Percentiles rank a stretch among this genome's conserved stretches.
phyloP scores from a whole-genome alignment of 1,139 yeast species.

The Nakaseomyces nivariensis region DNA sequence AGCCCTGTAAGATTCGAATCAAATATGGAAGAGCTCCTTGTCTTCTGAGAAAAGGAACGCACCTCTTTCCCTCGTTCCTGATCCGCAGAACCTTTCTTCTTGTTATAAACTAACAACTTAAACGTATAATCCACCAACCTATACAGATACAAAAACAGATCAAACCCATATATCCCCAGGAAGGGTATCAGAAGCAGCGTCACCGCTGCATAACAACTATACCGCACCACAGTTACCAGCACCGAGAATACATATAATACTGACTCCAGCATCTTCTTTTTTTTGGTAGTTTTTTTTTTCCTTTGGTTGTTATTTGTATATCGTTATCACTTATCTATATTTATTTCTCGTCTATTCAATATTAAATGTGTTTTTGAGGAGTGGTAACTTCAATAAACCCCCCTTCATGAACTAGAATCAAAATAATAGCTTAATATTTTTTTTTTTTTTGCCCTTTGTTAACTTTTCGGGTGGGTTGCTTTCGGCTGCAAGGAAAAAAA shows the following conservation, averaged over 20 bases:
- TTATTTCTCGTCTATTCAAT: too few relatives aligned
- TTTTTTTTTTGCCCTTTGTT: too few relatives aligned
- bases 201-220: constrained; percentile 4
- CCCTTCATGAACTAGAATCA: too few relatives aligned
- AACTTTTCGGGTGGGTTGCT: neutral
- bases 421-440: too few relatives aligned
- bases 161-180: constrained; percentile 7
- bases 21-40: neutral
- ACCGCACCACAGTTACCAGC: constrained; percentile 4
- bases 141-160: constrained; percentile 7
- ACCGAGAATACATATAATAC: neutral
- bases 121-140: constrained; percentile 4
- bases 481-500: too few relatives aligned
- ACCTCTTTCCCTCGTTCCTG: neutral
- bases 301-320: neutral
- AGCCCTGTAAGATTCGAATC: neutral
- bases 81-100: neutral
- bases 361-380: too few relatives aligned
- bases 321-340: too few relatives aligned
- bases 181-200: constrained; percentile 6
- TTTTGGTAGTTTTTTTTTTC: too few relatives aligned
- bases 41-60: neutral
- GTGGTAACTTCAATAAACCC: too few relatives aligned
- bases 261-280: neutral
- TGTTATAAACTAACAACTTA: neutral